Evolutionary conservation across 441 rosid genomes (phyloP).

Genomic region (Manihot esculenta): DNA sequence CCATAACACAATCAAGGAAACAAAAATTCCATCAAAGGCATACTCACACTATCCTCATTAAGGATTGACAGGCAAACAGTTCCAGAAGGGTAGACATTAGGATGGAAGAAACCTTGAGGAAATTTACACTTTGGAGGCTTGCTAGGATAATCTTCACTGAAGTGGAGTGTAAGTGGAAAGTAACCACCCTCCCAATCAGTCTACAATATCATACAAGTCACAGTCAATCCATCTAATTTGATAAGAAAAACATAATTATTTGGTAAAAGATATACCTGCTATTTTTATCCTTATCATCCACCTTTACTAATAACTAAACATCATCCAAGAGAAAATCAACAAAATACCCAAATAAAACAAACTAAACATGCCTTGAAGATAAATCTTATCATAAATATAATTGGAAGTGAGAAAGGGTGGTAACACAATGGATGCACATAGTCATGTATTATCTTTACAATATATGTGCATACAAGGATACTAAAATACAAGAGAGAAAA

Average conservation of each 20-base stretch:
- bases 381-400: neutral
- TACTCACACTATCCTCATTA: slow-evolving; percentile 84
- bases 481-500: neutral
- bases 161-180: slow-evolving; percentile 80
- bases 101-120: slow-evolving; percentile 92
- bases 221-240: neutral
- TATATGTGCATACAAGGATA: neutral
- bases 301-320: neutral
- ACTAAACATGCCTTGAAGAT: neutral
- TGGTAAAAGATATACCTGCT: neutral
- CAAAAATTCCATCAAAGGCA: neutral
- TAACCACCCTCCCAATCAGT: slow-evolving; percentile 99
- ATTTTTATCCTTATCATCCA: neutral
- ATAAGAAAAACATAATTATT: neutral
- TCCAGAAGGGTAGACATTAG: slow-evolving; percentile 97
- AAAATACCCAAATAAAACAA: neutral
- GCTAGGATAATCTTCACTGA: slow-evolving; percentile 97
- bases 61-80: slow-evolving; percentile 96
- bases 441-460: neutral
- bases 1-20: neutral
- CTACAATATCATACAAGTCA: slow-evolving; percentile 34
- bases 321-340: neutral
- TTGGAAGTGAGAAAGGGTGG: neutral
- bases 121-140: slow-evolving; percentile 97
- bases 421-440: neutral